Base-by-base conservation (phyloP, 108 stramenopile species). In the Asterionellopsis glacialis region DNA sequence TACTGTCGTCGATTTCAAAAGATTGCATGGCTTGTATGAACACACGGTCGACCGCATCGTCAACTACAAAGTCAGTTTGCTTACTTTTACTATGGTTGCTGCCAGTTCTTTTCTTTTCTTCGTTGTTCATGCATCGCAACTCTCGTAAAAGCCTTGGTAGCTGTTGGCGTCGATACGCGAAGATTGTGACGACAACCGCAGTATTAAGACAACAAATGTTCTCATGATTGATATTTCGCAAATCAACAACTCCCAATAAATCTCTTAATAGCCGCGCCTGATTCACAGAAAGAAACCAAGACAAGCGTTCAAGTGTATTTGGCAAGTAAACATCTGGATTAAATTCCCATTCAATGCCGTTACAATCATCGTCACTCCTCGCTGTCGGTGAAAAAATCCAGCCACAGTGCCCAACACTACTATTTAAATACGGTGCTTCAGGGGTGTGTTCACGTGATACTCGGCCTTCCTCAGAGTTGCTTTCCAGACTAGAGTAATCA, bases 161-260 rank as follows among this genome's bases (percentile, higher is more conserved):
- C 54, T 83, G 63, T 1, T 68, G 47, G 15, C 88, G 79, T 14
- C 82, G 81, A 60, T 74, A 44, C 10, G 84, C 85, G 65, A 90
- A 87, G 12, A 95, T 80, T 9, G 85, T 66, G 49, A 95, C 57
- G 14, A 88, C 75, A 21, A 94, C 74, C 6, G 84, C 88, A 38
- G 93, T 91, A 65, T 91, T 91, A 24, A 95, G 69, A 54, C 86
- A 87, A 67, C 93, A 95, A 51, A 95, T 95, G 72, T 91, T 95
- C 64, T 95, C 90, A 70, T 95, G 93, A 65, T 87, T 88, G 60
- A 94, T 82, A 57, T 83, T 82, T 25, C 50, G 72, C 24, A 91
- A 43, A 52, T 81, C 71, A 24, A 94, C 90, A 25, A 83, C 82
- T 23, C 75, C 56, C 64, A 91, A 65, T 59, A 94, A 74, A 52